Evolutionary conservation across 192 early-diverging fungal genomes (phyloP).

Genomic region (Geosiphon pyriformis): DNA sequence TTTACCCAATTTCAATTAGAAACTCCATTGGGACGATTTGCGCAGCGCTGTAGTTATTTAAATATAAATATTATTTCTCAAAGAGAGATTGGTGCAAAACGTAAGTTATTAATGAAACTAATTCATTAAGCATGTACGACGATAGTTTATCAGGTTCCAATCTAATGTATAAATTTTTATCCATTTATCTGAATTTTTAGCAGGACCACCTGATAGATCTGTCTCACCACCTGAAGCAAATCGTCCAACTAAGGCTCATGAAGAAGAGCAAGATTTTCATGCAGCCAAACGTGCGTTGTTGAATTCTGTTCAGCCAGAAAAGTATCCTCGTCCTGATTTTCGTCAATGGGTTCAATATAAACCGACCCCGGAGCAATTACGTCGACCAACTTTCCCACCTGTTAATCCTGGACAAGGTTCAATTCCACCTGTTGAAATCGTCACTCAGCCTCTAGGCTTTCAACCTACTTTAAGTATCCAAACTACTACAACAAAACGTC

Average conservation of each 20-base stretch:
- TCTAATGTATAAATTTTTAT: too few species aligned
- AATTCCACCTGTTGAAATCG: conserved; percentile 1
- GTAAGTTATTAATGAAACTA: conserved; percentile 30
- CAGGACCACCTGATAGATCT: neutral
- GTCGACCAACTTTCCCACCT: conserved; percentile 13
- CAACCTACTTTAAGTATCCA: neutral
- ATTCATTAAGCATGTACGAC: neutral
- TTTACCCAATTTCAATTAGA: conserved; percentile 28
- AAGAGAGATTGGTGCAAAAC: conserved; percentile 67
- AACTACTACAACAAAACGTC: conserved; percentile 10
- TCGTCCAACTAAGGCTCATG: neutral
- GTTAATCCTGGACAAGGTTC: conserved; percentile 1
- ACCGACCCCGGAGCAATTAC: conserved; percentile 31
- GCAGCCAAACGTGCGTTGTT: conserved; percentile 37
- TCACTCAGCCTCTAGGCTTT: neutral
- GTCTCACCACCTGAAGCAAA: neutral
- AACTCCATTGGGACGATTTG: conserved; percentile 53
- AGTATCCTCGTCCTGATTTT: conserved; percentile 71
- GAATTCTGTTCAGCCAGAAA: conserved; percentile 59
- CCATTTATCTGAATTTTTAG: neutral
- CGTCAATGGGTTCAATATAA: conserved; percentile 63
- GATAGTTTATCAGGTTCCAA: neutral
- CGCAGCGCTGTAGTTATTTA: conserved; percentile 70
- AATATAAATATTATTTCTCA: conserved; percentile 68
- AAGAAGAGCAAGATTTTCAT: conserved; percentile 26